Conservation (phyloP, 2,329 filamentous ascomycete genomes). For the Cadophora sp. region DNA sequence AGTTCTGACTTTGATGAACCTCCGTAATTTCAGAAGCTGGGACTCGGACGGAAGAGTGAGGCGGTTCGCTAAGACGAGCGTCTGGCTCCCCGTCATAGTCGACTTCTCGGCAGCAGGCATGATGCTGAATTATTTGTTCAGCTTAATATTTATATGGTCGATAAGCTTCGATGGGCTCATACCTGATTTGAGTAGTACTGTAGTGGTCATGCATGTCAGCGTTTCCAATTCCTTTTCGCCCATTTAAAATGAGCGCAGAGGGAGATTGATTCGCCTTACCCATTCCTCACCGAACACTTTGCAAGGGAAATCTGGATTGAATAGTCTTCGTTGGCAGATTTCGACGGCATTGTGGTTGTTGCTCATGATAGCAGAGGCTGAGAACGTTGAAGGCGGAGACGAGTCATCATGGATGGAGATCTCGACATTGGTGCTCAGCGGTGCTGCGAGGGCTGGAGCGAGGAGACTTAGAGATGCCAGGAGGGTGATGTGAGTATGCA, state of each 20-base stretch:
- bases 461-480: not conserved
- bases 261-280: not conserved
- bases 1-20: too few relatives aligned
- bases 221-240: too few relatives aligned
- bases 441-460: not conserved
- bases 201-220: not conserved
- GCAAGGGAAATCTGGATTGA: not conserved
- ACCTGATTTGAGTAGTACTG: not conserved
- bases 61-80: not conserved
- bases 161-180: not conserved
- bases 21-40: not conserved
- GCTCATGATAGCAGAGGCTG: not conserved
- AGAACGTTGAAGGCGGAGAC: not conserved
- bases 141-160: too few relatives aligned
- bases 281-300: not conserved
- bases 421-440: not conserved
- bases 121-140: not conserved
- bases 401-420: not conserved
- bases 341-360: not conserved
- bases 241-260: too few relatives aligned
- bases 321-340: not conserved
- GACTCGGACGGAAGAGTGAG: not conserved
- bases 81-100: not conserved
- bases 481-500: not conserved
- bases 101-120: not conserved